Conservation (phyloP, 2,329 filamentous ascomycete genomes). For the Colletotrichum nymphaeae region DNA sequence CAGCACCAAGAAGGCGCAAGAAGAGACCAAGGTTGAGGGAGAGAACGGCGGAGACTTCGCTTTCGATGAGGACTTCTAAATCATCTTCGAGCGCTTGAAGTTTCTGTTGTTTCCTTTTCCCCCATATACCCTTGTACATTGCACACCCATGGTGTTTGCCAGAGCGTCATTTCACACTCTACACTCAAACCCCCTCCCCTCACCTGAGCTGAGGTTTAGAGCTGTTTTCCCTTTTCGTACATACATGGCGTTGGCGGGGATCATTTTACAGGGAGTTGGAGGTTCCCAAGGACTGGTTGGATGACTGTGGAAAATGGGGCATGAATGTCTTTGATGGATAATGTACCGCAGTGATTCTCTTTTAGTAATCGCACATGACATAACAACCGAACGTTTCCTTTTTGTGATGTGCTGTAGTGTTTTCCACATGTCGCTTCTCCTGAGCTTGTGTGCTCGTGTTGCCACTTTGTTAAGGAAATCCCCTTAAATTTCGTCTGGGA, state of each 20-base stretch:
- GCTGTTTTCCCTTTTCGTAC: slow-evolving; percentile 17
- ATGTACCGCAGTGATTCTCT: slow-evolving; percentile 21
- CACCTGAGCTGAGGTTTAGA: slow-evolving; percentile 11
- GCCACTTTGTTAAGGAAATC: not conserved
- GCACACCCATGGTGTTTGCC: slow-evolving; percentile 36
- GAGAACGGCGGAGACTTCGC: slow-evolving; percentile 82
- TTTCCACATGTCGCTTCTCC: not conserved
- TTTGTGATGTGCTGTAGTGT: not conserved
- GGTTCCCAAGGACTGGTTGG: slow-evolving; percentile 29
- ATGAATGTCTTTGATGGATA: slow-evolving; percentile 35
- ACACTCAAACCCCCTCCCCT: slow-evolving; percentile 5
- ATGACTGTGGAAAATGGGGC: slow-evolving; percentile 33
- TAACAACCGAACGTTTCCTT: not conserved
- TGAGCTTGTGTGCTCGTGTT: not conserved
- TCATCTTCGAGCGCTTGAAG: slow-evolving; percentile 37
- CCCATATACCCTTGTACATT: slow-evolving; percentile 38
- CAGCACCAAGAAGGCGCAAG: slow-evolving; percentile 80
- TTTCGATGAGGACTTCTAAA: slow-evolving; percentile 98
- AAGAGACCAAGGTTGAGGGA: slow-evolving; percentile 61
- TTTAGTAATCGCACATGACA: slow-evolving; percentile 26
- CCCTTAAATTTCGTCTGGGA: not conserved
- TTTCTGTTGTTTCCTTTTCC: slow-evolving; percentile 35
- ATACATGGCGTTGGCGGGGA: slow-evolving; percentile 30
- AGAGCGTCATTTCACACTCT: slow-evolving; percentile 42
- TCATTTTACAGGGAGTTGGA: slow-evolving; percentile 29